Conservation (phyloP, 2,329 filamentous ascomycete genomes). For the Fusarium napiforme region DNA sequence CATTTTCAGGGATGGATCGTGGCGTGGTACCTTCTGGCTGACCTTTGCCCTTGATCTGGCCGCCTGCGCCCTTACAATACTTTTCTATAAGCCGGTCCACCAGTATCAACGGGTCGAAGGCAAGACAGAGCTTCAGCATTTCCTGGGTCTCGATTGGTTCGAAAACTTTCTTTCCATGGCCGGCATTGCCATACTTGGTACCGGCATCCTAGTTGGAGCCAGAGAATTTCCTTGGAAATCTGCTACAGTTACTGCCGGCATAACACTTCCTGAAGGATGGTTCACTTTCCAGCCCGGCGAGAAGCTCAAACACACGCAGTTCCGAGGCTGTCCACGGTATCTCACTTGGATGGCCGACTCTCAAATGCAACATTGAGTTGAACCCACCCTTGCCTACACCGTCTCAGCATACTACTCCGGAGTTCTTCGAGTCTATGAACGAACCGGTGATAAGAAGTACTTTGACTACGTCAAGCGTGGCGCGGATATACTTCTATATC, state of each 20-base stretch:
- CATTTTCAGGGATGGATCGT: too few relatives aligned
- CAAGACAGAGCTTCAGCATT: too few relatives aligned
- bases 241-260: background rate
- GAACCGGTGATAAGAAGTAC: slow-evolving; percentile 38
- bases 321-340: slow-evolving; percentile 35
- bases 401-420: slow-evolving; percentile 34
- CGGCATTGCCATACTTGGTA: too few relatives aligned
- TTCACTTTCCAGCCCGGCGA: slow-evolving; percentile 22
- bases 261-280: slow-evolving; percentile 23
- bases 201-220: too few relatives aligned
- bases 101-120: too few relatives aligned
- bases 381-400: slow-evolving; percentile 42
- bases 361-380: slow-evolving; percentile 43
- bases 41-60: too few relatives aligned
- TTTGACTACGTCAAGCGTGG: slow-evolving; percentile 41
- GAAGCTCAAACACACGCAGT: slow-evolving; percentile 13
- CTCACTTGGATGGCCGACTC: slow-evolving; percentile 46
- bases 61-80: too few relatives aligned
- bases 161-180: too few relatives aligned
- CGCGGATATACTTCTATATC: slow-evolving; percentile 39
- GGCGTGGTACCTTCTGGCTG: too few relatives aligned
- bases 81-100: too few relatives aligned
- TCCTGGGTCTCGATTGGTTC: too few relatives aligned
- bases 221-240: too few relatives aligned
- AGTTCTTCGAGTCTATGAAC: slow-evolving; percentile 28